phyloP scores from a whole-genome alignment of 2,329 filamentous ascomycete species.

The Colletotrichum musicola region DNA sequence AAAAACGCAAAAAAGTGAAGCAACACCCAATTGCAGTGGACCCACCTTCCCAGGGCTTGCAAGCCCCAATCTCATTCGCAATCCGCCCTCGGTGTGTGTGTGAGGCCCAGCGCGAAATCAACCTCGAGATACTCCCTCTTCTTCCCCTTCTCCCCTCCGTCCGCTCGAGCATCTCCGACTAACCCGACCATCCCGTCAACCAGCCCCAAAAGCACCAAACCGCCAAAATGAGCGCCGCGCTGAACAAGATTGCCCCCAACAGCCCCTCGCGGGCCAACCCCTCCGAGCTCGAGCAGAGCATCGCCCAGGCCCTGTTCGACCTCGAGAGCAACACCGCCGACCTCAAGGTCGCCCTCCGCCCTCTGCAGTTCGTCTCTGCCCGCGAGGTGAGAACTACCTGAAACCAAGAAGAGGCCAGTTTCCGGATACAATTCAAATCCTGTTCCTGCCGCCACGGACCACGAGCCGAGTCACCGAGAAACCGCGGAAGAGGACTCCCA shows the following conservation, averaged over 20 bases:
- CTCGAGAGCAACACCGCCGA: conserved; percentile 99
- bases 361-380: conserved; percentile 98
- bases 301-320: conserved; percentile 97
- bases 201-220: conserved; percentile 44
- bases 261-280: conserved; percentile 96
- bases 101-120: not conserved
- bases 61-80: conserved; percentile 41
- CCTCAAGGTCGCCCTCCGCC: conserved; percentile 94
- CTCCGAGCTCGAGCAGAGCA: conserved; percentile 96
- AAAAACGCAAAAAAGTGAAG: not conserved
- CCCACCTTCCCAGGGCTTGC: conserved; percentile 36
- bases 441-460: conserved; percentile 37
- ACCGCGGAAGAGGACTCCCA: not conserved
- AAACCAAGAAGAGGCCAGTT: conserved; percentile 36
- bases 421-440: conserved; percentile 20
- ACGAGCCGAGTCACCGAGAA: not conserved
- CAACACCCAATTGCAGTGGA: not conserved
- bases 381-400: conserved; percentile 88
- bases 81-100: not conserved
- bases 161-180: conserved; percentile 40
- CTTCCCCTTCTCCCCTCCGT: conserved; percentile 12
- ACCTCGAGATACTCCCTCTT: not conserved
- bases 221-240: conserved; percentile 76
- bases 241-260: conserved; percentile 99
- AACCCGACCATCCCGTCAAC: conserved; percentile 35